Percentiles rank a stretch among this genome's conserved stretches.
phyloP scores from a whole-genome alignment of 331 rosid species.

The Stylosanthes scabra region DNA sequence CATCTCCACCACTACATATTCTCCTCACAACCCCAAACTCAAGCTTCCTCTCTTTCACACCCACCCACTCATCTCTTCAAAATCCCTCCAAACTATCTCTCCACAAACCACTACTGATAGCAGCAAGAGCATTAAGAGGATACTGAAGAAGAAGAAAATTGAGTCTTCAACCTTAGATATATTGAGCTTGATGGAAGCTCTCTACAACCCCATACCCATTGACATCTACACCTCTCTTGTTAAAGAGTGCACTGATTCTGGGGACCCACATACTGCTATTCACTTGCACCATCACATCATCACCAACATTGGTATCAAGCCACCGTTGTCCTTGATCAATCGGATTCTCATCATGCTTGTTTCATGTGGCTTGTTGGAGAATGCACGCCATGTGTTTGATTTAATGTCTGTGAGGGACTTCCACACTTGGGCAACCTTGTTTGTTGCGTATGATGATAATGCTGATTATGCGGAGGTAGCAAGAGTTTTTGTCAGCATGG shows the following conservation, averaged over 20 bases:
- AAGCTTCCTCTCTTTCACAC: conserved; percentile 4
- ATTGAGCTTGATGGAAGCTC: conserved; percentile 55
- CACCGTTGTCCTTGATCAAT: conserved; percentile 51
- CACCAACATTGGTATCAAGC: conserved; percentile 33
- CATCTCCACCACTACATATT: background rate
- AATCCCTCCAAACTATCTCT: conserved; percentile 17
- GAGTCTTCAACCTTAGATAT: conserved; percentile 48
- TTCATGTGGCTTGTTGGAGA: conserved; percentile 40
- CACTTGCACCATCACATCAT: conserved; percentile 49
- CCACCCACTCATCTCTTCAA: conserved; percentile 6
- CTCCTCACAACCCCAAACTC: conserved; percentile 30
- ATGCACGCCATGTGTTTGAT: conserved; percentile 49
- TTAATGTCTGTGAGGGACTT: conserved; percentile 41
- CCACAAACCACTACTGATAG: conserved; percentile 21
- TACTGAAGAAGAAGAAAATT: conserved; percentile 4
- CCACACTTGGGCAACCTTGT: conserved; percentile 61
- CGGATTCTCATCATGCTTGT: conserved; percentile 61
- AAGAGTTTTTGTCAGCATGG: conserved; percentile 40
- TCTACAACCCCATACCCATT: conserved; percentile 42
- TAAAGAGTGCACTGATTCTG: conserved; percentile 53
- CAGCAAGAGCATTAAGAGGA: background rate
- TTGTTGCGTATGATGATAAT: conserved; percentile 42
- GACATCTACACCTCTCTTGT: conserved; percentile 55
- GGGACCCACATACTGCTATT: conserved; percentile 47
- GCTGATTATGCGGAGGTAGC: conserved; percentile 37